These are phyloP conservation scores for Leccinum longicurvipes DNA, from an alignment of 768 basidiomycete genomes.

Conservation along the genomic window DNA sequence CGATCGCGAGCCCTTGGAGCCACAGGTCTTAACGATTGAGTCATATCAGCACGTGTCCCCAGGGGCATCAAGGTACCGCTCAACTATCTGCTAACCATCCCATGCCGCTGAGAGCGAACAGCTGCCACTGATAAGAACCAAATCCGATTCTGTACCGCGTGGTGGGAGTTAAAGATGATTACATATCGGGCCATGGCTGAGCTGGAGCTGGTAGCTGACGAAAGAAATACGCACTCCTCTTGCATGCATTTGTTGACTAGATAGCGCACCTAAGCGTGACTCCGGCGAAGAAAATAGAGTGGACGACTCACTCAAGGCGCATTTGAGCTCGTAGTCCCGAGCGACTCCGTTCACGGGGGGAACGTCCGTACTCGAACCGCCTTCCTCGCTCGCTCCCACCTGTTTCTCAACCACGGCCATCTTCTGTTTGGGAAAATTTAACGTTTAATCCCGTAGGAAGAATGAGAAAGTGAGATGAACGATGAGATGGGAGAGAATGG, in stretches of 20 bases:
- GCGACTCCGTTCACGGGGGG: conserved; percentile 24
- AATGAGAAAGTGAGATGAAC: not conserved
- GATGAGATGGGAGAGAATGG: not conserved
- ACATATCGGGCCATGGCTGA: not conserved
- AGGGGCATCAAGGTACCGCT: conserved; percentile 15
- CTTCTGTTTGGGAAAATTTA: not conserved
- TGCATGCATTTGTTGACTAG: conserved; percentile 46
- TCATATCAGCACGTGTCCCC: conserved; percentile 19
- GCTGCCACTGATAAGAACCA: conserved; percentile 47
- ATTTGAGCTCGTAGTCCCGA: conserved; percentile 34
- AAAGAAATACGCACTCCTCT: conserved; percentile 35
- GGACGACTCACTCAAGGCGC: conserved; percentile 26
- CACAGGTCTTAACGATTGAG: conserved; percentile 27
- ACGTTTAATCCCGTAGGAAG: not conserved
- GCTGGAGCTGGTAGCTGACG: not conserved
- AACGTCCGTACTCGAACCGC: conserved; percentile 1
- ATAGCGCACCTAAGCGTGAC: not conserved
- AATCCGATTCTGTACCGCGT: conserved; percentile 42
- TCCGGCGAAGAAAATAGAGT: not conserved
- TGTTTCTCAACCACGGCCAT: conserved; percentile 19
- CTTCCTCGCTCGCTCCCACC: conserved; percentile 11
- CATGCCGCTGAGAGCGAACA: conserved; percentile 44
- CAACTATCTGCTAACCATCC: conserved; percentile 51
- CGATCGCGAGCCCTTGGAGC: conserved; percentile 47
- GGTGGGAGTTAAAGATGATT: not conserved